Evolutionary conservation across 1,284 basidiomycete species (phyloP), one percentile per base, ranked within the genome.

Genomic region (Uromyces viciae-fabae): DNA sequence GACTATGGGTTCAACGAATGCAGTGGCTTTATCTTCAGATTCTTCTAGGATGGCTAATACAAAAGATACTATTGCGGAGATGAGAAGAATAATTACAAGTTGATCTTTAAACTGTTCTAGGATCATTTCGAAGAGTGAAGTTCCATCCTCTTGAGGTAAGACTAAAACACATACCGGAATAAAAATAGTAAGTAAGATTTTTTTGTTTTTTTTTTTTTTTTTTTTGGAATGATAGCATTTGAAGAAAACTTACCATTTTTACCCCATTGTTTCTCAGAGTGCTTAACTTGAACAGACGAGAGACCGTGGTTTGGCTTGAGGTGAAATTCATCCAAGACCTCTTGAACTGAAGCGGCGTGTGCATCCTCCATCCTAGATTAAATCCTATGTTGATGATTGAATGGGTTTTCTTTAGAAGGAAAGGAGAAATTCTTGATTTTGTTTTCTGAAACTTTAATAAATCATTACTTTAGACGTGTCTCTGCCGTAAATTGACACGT

Each of bases 51-150:
- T 87, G 11, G 95, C 95, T 42, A 98, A 89, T 15, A 94, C 88
- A 85, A 97, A 95, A 1, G 94, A 97, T 82, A 97, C 89, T 71
- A 93, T 91, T 19, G 95, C 95, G 7, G 94, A 96, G 2, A 90
- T 94, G 60, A 98, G 91, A 36, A 98, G 90, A 85, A 98, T 97
- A 82, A 98, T 91, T 64, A 85, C 95, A 33, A 98, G 91, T 87
- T 95, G 94, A 87, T 98, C 95, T 88, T 97, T 92, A 89, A 99
- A 99, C 88, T 99, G 96, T 84, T 96, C 95, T 28, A 99, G 89
- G 82, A 99, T 93, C 82, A 98, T 91, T 84, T 93, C 90, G 93
- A 94, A 95, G 60, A 99, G 86, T 3, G 96, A 94, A 3, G 94
- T 97, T 28, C 60, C 72, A 56, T 75, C 79, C 46, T 81, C 72